Evolutionary conservation across 345 rosid genomes (phyloP), one percentile per base, ranked within the genome.

Genomic region (Cardiospermum halicacabum): DNA sequence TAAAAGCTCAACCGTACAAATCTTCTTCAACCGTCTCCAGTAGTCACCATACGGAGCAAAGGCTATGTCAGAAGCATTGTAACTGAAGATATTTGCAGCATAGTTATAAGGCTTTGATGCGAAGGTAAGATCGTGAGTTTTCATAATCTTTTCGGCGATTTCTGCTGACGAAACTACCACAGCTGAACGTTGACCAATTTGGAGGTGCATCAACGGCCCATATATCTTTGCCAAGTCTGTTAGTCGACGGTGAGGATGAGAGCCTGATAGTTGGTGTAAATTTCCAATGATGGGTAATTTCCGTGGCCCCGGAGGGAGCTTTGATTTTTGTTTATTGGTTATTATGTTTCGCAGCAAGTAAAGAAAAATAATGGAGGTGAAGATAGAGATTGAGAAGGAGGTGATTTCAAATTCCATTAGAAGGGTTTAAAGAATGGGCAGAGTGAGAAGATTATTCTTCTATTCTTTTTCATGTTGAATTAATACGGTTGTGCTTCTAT

Each of bases 1-100:
- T 16, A 59, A 36, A 11, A 59, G 25, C 21, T 59, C 49, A 27
- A 36, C 2, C 13, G 11, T 36, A 49, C 63, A 59, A 13, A 59
- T 36, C 12, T 59, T 59, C 21, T 49, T 59, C 26, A 34, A 15
- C n/a, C 37, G 48, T 59, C 63, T 59, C 63, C 63, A 40, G 48
- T 59, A 36, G 19, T 1, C 16, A n/a, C 63, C 63, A 36, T 18
- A 59, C 22, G 63, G 63, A 2, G 63, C 2, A 21, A 32, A 30
- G 15, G 16, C 28, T 3, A 59, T 19, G 39, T 59, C 8, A 6
- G 28, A 18, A 11, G 3, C 8, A 7, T 11, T 11, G 9, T 36
- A 59, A 13, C 22, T 2, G 4, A 47, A 0, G 51, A 50, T 10
- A 3, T 9, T 3, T 31, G 13, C 3, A 7, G 24, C 15, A 1